phyloP scores from a whole-genome alignment of 2,329 filamentous ascomycete genomes.

The Coleophoma cylindrospora region DNA sequence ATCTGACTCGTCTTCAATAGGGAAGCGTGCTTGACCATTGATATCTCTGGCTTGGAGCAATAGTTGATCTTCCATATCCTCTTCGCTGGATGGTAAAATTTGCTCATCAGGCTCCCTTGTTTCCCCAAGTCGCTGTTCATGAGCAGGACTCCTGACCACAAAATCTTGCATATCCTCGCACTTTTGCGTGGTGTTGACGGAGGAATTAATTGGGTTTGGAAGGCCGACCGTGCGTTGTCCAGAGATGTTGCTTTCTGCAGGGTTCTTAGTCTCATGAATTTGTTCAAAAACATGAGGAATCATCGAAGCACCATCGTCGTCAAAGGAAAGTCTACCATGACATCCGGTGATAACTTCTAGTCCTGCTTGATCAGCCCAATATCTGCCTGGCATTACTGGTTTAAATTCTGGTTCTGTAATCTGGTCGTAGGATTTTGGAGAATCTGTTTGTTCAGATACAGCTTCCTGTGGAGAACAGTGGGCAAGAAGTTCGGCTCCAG shows the following conservation, averaged over 20 bases:
- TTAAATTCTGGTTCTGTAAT: background rate
- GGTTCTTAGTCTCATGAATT: background rate
- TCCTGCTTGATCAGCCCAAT: conserved; percentile 1
- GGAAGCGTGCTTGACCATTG: background rate
- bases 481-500: background rate
- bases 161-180: too few relatives aligned
- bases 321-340: conserved; percentile 4
- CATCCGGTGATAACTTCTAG: conserved; percentile 1
- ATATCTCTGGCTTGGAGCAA: background rate
- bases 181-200: too few relatives aligned
- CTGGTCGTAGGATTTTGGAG: background rate
- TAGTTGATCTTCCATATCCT: background rate
- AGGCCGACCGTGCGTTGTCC: background rate
- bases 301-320: background rate
- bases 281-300: background rate
- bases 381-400: background rate
- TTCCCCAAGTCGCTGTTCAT: too few relatives aligned
- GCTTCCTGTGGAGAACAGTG: background rate
- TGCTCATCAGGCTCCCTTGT: too few relatives aligned
- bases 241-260: background rate
- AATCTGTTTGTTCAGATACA: background rate
- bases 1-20: background rate
- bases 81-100: background rate
- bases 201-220: background rate
- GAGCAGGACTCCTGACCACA: too few relatives aligned